These are phyloP conservation scores for Phylloporus sp. DNA, from an alignment of 1,284 basidiomycete species.

Conservation along the genomic window DNA sequence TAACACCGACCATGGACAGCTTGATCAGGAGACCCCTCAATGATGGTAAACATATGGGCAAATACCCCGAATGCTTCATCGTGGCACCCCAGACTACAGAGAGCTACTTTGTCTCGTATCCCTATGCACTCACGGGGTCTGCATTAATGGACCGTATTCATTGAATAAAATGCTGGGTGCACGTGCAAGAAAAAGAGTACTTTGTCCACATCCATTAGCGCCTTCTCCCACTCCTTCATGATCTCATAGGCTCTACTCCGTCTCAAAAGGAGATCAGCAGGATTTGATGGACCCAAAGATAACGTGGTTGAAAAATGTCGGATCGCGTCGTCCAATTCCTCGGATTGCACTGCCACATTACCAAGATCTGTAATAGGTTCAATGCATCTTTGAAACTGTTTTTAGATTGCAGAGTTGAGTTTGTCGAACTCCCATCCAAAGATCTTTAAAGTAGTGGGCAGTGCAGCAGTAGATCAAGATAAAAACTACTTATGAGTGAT, in stretches of 20 bases:
- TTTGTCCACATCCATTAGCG: not conserved
- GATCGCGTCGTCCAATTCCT: not conserved
- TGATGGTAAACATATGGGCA: too few species aligned
- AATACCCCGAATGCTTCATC: too few species aligned
- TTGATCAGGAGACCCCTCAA: too few species aligned
- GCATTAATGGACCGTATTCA: too few species aligned
- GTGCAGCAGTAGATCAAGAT: too few species aligned
- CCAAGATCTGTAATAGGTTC: too few species aligned
- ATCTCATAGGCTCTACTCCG: not conserved
- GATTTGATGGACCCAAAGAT: not conserved
- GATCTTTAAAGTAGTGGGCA: not conserved
- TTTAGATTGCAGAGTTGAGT: not conserved
- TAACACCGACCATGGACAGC: too few species aligned
- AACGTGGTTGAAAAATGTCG: not conserved
- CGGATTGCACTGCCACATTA: not conserved
- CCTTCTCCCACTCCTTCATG: not conserved
- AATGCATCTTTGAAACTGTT: not conserved
- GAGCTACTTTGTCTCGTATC: too few species aligned
- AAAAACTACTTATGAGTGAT: not conserved
- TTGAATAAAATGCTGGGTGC: too few species aligned
- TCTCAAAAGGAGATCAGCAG: not conserved
- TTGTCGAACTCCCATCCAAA: not conserved
- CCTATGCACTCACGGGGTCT: too few species aligned
- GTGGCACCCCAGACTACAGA: too few species aligned
- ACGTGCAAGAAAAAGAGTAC: not conserved